Percentiles rank a stretch among this genome's conserved stretches.
phyloP scores from a whole-genome alignment of 1,284 basidiomycete species.

The Boletus mariae region DNA sequence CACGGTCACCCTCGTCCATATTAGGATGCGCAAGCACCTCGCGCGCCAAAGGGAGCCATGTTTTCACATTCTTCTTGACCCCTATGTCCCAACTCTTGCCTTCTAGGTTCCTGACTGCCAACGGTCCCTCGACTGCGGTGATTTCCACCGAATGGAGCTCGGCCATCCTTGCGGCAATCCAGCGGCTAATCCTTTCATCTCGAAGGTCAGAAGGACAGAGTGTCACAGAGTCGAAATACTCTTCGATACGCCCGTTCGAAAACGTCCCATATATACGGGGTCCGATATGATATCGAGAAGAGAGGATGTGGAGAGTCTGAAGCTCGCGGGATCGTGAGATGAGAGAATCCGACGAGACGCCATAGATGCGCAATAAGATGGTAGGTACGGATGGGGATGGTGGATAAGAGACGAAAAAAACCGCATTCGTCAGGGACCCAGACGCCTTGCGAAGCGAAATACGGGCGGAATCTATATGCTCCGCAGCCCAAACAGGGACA shows the following conservation, averaged over 20 bases:
- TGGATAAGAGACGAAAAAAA: slow-evolving; percentile 84
- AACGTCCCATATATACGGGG: slow-evolving; percentile 91
- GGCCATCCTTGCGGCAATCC: slow-evolving; percentile 88
- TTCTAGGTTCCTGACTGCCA: slow-evolving; percentile 37
- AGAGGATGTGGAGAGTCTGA: slow-evolving; percentile 82
- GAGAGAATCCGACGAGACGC: slow-evolving; percentile 78
- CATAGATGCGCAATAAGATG: slow-evolving; percentile 85
- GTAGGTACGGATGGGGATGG: slow-evolving; percentile 54
- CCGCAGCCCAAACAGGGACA: slow-evolving; percentile 56
- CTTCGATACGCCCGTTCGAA: slow-evolving; percentile 87
- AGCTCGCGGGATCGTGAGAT: slow-evolving; percentile 85
- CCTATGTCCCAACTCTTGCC: slow-evolving; percentile 55
- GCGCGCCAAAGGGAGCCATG: slow-evolving; percentile 63
- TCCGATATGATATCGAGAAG: slow-evolving; percentile 83
- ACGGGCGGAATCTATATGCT: slow-evolving; percentile 44
- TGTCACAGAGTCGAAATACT: slow-evolving; percentile 87
- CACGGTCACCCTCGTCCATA: slow-evolving; percentile 41
- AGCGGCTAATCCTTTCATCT: slow-evolving; percentile 68
- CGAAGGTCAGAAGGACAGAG: slow-evolving; percentile 76
- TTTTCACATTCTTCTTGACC: slow-evolving; percentile 56
- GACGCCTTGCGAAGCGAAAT: slow-evolving; percentile 79
- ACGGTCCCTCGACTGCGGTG: slow-evolving; percentile 52
- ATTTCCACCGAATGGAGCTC: slow-evolving; percentile 91
- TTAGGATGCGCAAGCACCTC: slow-evolving; percentile 57
- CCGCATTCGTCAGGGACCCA: slow-evolving; percentile 89